Evolutionary conservation across 2,329 filamentous ascomycete genomes (phyloP), one percentile per base, ranked within the genome.

Genomic region (Colletotrichum sp.): DNA sequence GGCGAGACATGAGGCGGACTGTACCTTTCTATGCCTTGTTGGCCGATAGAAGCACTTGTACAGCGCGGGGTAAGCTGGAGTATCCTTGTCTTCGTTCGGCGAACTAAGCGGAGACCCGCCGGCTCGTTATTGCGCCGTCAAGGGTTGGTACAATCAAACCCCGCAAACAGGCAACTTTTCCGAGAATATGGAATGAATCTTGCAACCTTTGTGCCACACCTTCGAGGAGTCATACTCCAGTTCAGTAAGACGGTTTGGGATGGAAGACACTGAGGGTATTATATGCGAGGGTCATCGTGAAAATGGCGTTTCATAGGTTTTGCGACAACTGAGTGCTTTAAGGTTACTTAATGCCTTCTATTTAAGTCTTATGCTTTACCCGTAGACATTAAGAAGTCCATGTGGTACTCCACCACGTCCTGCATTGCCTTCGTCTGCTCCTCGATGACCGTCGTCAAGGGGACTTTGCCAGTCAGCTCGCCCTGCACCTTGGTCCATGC

Each of bases 361-460:
- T 26, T 8, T 9, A 26, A 9, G 4, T 28, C 16, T 28, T 28
- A 59, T 59, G 55, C 55, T 59, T 59, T 59, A 28, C 55, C 55
- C 15, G 55, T 59, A 59, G 55, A 59, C 55, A 59, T 28, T 5
- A 59, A 59, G 15, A 59, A 84, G 49, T 83, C 80, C 85, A 87
- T 87, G 74, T 89, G 89, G 77, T 83, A 78, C 81, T 89, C 87
- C 62, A 88, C 87, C 8, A 86, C 87, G 74, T 84, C 82, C 81
- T 89, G 88, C 88, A 89, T 89, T 16, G 82, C 83, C 34, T 84
- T 79, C 0, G 87, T 89, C 13, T 86, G 87, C 3, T 85, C 85
- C 80, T 89, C 88, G 30, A 89, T 88, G 52, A 89, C 86, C 60
- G 81, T 84, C 24, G 88, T 89, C 77, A 89, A 80, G 21, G 88